Percentiles rank a stretch among this genome's conserved stretches.
These are phyloP conservation scores for Aureoboletus auriporus DNA, from an alignment of 768 basidiomycete genomes.

Conservation along the genomic window DNA sequence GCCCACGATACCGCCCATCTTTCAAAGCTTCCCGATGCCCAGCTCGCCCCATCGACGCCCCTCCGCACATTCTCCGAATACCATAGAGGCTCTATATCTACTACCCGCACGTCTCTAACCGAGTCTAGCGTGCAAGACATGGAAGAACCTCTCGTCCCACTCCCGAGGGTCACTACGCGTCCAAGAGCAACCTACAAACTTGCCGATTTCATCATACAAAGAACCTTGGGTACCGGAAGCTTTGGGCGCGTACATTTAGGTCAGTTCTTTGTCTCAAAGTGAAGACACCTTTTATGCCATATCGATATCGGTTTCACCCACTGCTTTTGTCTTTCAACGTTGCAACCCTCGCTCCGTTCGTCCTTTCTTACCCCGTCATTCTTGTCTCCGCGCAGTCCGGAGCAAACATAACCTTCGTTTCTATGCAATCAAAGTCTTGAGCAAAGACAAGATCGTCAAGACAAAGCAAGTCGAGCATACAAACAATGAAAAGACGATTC, in stretches of 20 bases:
- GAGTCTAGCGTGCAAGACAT: conserved; percentile 43
- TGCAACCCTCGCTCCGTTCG: too few relatives aligned
- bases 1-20: background rate
- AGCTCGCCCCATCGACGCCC: conserved; percentile 2
- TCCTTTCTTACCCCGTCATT: conserved; percentile 1
- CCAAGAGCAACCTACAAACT: conserved; percentile 69
- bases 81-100: conserved; percentile 66
- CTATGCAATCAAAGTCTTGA: conserved; percentile 93
- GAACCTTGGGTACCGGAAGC: conserved; percentile 90
- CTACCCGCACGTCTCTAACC: conserved; percentile 55
- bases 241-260: conserved; percentile 96
- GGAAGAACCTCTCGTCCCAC: conserved; percentile 30
- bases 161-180: conserved; percentile 38
- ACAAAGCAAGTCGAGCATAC: conserved; percentile 98
- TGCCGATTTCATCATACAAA: conserved; percentile 73
- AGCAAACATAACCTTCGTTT: conserved; percentile 94
- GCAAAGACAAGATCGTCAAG: conserved; percentile 87
- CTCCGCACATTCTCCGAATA: conserved; percentile 40
- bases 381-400: conserved; percentile 62
- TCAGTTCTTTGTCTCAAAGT: conserved; percentile 25
- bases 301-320: background rate
- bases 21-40: conserved; percentile 9
- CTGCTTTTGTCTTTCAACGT: background rate
- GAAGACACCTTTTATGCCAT: too few relatives aligned
- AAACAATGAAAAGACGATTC: conserved; percentile 88